A percentile compares a stretch with the other conserved stretches of the same genome.
Conservation (phyloP, 495 filamentous ascomycete genomes). For the Tuber brumale region DNA sequence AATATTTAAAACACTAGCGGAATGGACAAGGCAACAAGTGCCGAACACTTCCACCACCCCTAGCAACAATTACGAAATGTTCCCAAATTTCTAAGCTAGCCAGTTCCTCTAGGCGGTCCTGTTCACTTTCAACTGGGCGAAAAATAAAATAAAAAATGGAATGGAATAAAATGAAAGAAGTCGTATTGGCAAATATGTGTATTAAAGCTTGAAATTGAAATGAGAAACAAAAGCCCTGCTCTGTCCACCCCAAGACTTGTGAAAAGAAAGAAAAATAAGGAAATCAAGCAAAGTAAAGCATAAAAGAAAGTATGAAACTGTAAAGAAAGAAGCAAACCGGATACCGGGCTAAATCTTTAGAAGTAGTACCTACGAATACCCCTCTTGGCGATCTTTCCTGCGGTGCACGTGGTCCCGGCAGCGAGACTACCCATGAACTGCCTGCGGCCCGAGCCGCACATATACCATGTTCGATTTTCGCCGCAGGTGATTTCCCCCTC, state of each 20-base stretch:
- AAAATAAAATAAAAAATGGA: too few species aligned
- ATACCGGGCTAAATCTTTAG: background rate
- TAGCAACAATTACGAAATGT: background rate
- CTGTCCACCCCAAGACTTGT: background rate
- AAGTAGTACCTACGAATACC: background rate
- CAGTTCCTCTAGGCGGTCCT: background rate
- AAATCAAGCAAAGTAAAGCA: background rate
- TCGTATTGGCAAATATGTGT: background rate
- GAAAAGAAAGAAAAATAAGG: background rate
- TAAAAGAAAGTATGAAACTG: background rate
- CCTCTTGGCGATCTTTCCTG: slow-evolving; percentile 7
- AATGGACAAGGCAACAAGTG: background rate
- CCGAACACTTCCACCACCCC: background rate
- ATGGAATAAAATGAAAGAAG: background rate
- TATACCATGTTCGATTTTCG: slow-evolving; percentile 13
- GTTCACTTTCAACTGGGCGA: background rate
- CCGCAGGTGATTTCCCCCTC: slow-evolving; percentile 19
- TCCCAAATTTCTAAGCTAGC: background rate
- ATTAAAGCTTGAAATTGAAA: background rate
- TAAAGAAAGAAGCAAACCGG: background rate
- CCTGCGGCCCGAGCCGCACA: slow-evolving; percentile 18
- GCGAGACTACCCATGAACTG: slow-evolving; percentile 15
- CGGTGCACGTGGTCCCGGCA: slow-evolving; percentile 8
- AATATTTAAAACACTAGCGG: background rate
- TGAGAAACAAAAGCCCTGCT: background rate